A percentile compares a stretch with the other conserved stretches of the same genome.
Conservation (phyloP, 1,284 basidiomycete genomes). For the Gymnopus androsaceus region DNA sequence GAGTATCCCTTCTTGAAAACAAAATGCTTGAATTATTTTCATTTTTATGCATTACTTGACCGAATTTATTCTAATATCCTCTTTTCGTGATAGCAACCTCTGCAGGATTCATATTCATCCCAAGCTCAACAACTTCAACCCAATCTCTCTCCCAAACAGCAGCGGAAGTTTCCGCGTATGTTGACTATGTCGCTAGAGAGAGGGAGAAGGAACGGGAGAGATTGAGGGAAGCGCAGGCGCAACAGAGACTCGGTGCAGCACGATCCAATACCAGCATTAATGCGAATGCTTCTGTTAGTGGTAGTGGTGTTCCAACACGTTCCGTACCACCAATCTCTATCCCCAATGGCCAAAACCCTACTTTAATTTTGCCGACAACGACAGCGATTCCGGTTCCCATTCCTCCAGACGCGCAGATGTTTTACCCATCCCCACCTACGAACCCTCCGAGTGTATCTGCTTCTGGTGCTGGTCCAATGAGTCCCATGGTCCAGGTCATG, state of each 20-base stretch:
- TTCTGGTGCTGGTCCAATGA: slow-evolving; percentile 1
- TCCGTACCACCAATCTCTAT: slow-evolving; percentile 9
- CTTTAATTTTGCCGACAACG: not conserved
- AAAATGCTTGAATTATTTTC: too few relatives aligned
- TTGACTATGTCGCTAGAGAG: slow-evolving; percentile 70
- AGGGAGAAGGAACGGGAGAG: slow-evolving; percentile 73
- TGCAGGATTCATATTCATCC: not conserved
- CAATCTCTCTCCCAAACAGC: slow-evolving; percentile 45
- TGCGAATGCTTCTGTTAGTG: not conserved
- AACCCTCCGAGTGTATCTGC: slow-evolving; percentile 27
- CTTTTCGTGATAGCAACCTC: not conserved
- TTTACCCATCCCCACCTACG: slow-evolving; percentile 61
- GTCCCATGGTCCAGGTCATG: not conserved
- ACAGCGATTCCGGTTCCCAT: not conserved
- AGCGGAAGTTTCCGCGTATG: slow-evolving; percentile 61
- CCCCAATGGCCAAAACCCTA: not conserved
- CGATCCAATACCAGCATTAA: slow-evolving; percentile 27
- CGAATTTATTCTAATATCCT: not conserved
- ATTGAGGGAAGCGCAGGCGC: slow-evolving; percentile 63
- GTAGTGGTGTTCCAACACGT: not conserved
- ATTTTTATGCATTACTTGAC: not conserved
- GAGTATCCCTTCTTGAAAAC: too few relatives aligned
- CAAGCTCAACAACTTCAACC: not conserved
- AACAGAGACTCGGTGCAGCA: slow-evolving; percentile 35
- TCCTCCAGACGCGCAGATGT: slow-evolving; percentile 31